Percentiles rank a stretch among this genome's conserved stretches.
Evolutionary conservation across 2,329 filamentous ascomycete genomes (phyloP).

Genomic region (Plectosphaerella cucumerina): DNA sequence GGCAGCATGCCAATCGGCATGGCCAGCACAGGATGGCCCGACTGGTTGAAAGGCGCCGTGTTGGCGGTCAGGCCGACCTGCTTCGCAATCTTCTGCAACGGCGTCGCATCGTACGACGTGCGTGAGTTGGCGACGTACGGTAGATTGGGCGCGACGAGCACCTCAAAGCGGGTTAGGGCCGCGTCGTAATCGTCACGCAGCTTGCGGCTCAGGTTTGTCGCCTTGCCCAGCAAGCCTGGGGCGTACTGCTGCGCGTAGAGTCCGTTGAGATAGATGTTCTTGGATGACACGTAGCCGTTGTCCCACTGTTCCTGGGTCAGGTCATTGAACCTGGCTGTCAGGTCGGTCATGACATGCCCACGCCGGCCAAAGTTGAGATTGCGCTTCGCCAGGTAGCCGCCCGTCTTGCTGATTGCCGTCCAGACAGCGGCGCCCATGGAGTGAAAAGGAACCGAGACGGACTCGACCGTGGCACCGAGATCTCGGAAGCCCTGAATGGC

Average conservation of each 20-base stretch:
- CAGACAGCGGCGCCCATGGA: slow-evolving; percentile 41
- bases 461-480: slow-evolving; percentile 37
- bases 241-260: slow-evolving; percentile 17
- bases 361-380: slow-evolving; percentile 5
- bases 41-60: slow-evolving; percentile 44
- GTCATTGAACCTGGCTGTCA: slow-evolving; percentile 24
- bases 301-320: slow-evolving; percentile 6
- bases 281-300: slow-evolving; percentile 9
- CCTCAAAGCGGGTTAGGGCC: background rate
- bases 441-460: slow-evolving; percentile 45
- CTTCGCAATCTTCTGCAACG: slow-evolving; percentile 34
- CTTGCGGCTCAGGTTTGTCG: slow-evolving; percentile 5
- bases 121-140: slow-evolving; percentile 6
- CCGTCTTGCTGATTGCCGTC: slow-evolving; percentile 27
- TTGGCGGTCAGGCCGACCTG: slow-evolving; percentile 41
- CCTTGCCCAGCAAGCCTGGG: slow-evolving; percentile 1
- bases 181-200: slow-evolving; percentile 6
- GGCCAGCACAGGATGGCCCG: slow-evolving; percentile 40
- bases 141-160: background rate
- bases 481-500: slow-evolving; percentile 29
- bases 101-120: slow-evolving; percentile 13
- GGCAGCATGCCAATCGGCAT: slow-evolving; percentile 9
- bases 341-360: slow-evolving; percentile 19
- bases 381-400: slow-evolving; percentile 4
- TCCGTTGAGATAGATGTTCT: slow-evolving; percentile 42